Evolutionary conservation across 2,329 filamentous ascomycete genomes (phyloP).

Genomic region (Hirsutella rhossiliensis): DNA sequence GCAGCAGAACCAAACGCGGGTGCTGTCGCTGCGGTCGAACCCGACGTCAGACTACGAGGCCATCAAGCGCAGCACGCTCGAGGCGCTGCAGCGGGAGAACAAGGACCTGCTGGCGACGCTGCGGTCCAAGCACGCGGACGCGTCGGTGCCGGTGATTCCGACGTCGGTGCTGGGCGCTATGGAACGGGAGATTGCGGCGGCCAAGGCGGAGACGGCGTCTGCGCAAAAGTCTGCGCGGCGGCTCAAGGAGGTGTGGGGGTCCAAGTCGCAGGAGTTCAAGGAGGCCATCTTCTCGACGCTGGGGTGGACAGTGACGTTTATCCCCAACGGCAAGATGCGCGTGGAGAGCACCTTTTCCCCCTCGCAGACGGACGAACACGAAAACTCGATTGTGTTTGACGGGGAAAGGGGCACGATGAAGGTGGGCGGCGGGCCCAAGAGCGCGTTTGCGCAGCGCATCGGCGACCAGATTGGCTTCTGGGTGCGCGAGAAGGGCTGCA

Average conservation of each 20-base stretch:
- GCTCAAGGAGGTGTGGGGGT: conserved; percentile 83
- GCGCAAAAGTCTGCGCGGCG: conserved; percentile 75
- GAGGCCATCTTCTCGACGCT: conserved; percentile 86
- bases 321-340: conserved; percentile 92
- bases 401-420: conserved; percentile 97
- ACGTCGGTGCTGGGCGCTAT: conserved; percentile 63
- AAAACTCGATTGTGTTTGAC: conserved; percentile 72
- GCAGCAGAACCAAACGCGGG: conserved; percentile 61
- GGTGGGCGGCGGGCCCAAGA: conserved; percentile 79
- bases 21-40: conserved; percentile 82
- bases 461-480: conserved; percentile 84
- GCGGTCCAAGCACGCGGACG: conserved; percentile 25
- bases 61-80: conserved; percentile 70
- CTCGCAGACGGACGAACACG: conserved; percentile 53
- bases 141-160: conserved; percentile 55
- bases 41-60: conserved; percentile 78
- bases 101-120: conserved; percentile 67
- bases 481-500: conserved; percentile 87
- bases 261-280: conserved; percentile 88
- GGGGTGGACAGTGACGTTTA: conserved; percentile 90
- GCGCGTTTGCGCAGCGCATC: conserved; percentile 76
- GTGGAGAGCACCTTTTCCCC: conserved; percentile 81
- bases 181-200: conserved; percentile 62
- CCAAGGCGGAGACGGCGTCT: conserved; percentile 54
- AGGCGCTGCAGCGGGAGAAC: conserved; percentile 72